These are phyloP conservation scores for Amniculicola lignicola DNA, from an alignment of 495 filamentous ascomycete genomes.

Conservation along the genomic window DNA sequence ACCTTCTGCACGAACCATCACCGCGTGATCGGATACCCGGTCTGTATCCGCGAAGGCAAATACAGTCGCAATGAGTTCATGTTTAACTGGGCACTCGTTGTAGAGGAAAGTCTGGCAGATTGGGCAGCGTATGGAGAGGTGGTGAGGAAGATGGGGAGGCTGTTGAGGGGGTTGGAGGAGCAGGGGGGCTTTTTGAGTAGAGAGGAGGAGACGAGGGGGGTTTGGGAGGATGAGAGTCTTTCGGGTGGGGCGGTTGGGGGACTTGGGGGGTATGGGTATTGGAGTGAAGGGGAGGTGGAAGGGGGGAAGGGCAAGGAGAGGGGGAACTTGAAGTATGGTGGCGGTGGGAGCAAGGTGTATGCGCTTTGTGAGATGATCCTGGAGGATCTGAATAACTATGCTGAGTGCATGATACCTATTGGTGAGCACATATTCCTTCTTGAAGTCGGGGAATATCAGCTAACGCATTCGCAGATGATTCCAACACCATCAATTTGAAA, in stretches of 20 bases:
- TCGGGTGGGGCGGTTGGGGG: conserved; percentile 18
- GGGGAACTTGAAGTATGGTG: conserved; percentile 27
- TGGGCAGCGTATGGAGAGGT: conserved; percentile 73
- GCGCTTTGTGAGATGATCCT: conserved; percentile 85
- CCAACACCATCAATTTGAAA: conserved; percentile 95
- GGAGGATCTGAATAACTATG: conserved; percentile 95
- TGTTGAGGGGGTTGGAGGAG: conserved; percentile 85
- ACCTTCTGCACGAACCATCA: conserved; percentile 73
- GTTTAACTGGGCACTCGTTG: conserved; percentile 91
- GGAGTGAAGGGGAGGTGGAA: background rate
- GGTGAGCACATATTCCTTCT: conserved; percentile 52
- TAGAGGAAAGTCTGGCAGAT: conserved; percentile 63
- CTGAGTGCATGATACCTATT: conserved; percentile 95
- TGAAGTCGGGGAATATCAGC: background rate
- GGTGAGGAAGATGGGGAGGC: conserved; percentile 74
- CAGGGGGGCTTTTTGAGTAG: conserved; percentile 72
- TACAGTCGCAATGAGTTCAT: conserved; percentile 93
- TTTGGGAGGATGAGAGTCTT: conserved; percentile 35
- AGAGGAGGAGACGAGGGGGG: conserved; percentile 40
- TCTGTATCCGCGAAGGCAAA: conserved; percentile 60
- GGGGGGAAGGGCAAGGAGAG: conserved; percentile 30
- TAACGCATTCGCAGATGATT: conserved; percentile 62
- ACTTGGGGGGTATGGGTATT: background rate
- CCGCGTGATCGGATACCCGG: conserved; percentile 82
- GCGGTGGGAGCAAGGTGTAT: conserved; percentile 63